phyloP scores from a whole-genome alignment of 2,329 filamentous ascomycete species.

The Xylaria sp. region DNA sequence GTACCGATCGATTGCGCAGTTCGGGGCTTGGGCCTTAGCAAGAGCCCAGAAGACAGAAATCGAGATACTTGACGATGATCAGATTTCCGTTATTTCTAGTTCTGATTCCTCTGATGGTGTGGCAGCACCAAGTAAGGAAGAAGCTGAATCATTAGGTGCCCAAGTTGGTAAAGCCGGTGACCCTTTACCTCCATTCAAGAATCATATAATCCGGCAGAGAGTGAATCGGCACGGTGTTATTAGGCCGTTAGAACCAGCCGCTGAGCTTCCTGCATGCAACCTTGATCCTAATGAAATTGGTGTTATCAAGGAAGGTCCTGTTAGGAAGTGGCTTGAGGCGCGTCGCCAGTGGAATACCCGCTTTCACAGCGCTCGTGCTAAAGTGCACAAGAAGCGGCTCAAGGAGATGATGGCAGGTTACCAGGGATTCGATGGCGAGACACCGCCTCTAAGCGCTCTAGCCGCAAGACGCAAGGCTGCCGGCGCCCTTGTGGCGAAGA shows the following conservation, averaged over 20 bases:
- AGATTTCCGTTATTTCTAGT: slow-evolving; percentile 76
- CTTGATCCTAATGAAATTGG: slow-evolving; percentile 75
- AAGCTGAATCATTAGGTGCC: slow-evolving; percentile 35
- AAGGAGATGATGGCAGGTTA: slow-evolving; percentile 79
- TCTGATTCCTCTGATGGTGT: slow-evolving; percentile 58
- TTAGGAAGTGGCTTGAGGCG: slow-evolving; percentile 83
- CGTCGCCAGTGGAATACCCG: slow-evolving; percentile 78
- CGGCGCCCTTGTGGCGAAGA: slow-evolving; percentile 60
- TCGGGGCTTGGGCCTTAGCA: slow-evolving; percentile 90
- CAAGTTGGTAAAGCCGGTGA: slow-evolving; percentile 88
- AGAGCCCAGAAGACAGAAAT: slow-evolving; percentile 82
- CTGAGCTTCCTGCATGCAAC: slow-evolving; percentile 72
- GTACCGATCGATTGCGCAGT: slow-evolving; percentile 92
- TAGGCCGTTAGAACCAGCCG: slow-evolving; percentile 71
- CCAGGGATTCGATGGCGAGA: slow-evolving; percentile 76
- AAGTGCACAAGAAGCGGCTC: slow-evolving; percentile 77
- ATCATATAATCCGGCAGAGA: slow-evolving; percentile 92
- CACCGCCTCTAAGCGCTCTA: slow-evolving; percentile 84
- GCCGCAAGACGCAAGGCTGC: slow-evolving; percentile 72
- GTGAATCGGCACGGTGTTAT: slow-evolving; percentile 82
- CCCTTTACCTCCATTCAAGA: slow-evolving; percentile 78
- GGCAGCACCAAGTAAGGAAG: slow-evolving; percentile 41
- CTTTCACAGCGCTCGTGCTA: slow-evolving; percentile 74
- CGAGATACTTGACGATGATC: slow-evolving; percentile 82
- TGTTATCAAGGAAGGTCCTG: slow-evolving; percentile 80